Evolutionary conservation across 192 early-diverging fungal genomes (phyloP).

Genomic region (Dissophora ornata): DNA sequence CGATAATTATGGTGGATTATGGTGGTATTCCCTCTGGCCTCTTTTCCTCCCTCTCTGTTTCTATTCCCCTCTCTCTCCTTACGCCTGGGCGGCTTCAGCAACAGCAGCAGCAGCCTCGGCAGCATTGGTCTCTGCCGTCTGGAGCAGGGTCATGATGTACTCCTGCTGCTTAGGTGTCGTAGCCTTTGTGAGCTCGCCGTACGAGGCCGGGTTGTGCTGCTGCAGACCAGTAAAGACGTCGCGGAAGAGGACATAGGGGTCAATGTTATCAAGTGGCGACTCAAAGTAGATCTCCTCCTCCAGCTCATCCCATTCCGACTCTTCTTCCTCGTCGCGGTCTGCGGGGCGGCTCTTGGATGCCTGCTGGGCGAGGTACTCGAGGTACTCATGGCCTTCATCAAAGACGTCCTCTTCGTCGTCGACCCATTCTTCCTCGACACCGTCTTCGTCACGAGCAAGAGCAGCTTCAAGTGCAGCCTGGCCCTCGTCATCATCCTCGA

Average conservation of each 20-base stretch:
- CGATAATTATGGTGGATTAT: no score
- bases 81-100: constrained; percentile 29
- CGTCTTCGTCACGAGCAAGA: constrained; percentile 60
- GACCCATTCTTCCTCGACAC: constrained; percentile 63
- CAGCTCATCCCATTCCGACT: constrained; percentile 74
- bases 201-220: constrained; percentile 65
- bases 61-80: background rate
- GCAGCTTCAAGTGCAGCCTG: constrained; percentile 67
- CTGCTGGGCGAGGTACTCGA: constrained; percentile 57
- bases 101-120: constrained; percentile 41
- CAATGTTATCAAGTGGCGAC: constrained; percentile 80
- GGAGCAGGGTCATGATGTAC: constrained; percentile 64
- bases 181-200: constrained; percentile 68
- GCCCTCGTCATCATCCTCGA: constrained; percentile 61
- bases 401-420: constrained; percentile 58
- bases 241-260: constrained; percentile 78
- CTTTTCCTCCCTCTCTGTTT: no score
- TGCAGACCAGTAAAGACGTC: constrained; percentile 69
- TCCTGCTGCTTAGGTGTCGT: constrained; percentile 62
- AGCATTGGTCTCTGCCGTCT: constrained; percentile 56
- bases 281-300: constrained; percentile 84
- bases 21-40: no score
- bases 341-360: constrained; percentile 48
- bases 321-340: constrained; percentile 66
- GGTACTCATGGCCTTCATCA: constrained; percentile 57